Base-by-base conservation (phyloP, 1,139 yeast genomes). In the Lizanozyma gosingica region DNA sequence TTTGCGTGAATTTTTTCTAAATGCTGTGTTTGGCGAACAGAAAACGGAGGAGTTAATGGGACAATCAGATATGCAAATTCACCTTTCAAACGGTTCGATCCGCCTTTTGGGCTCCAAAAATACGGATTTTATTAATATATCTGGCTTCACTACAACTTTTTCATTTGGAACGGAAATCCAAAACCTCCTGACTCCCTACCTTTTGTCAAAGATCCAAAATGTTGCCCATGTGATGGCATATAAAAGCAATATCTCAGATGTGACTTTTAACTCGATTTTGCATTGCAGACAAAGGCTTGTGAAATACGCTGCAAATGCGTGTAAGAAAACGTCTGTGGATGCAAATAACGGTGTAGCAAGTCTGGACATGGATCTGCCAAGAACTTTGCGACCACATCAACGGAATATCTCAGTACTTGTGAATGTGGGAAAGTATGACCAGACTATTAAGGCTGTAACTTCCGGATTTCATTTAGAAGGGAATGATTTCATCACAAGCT, bases 241-340 rank as follows among this genome's bases (percentile, higher is more conserved):
- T 42, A 51, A 55, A 35, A 52, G 68, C 42, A 49, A 48, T 27
- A 38, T 63, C 2, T 52, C 66, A 0, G 41, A 50, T 1, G 32
- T 55, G 1, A 41, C 52, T 0, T 42, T 60, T 15, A 46, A 45
- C 18, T 29, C 49, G 35, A 35, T 49, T 16, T 39, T 36, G 9
- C 29, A 6, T 11, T 6, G 29, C 11, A 6, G 6, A 22, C 6
- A 22, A 22, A 22, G 11, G 29, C 11, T 22, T 6, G 11, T 6
- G 29, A 11, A 22, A 6, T n/a, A n/a, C n/a, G n/a, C n/a, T n/a
- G n/a, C n/a, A n/a, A n/a, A n/a, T n/a, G n/a, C n/a, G n/a, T n/a
- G n/a, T n/a, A 6, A 6, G 11, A 22, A 22, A 22, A 11, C 11
- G 9, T 6, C 9, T 22, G 9, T 11, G 29, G 6, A 11, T 6